Conservation (phyloP, 2,329 filamentous ascomycete genomes). For the Penicillium psychrosexuale region DNA sequence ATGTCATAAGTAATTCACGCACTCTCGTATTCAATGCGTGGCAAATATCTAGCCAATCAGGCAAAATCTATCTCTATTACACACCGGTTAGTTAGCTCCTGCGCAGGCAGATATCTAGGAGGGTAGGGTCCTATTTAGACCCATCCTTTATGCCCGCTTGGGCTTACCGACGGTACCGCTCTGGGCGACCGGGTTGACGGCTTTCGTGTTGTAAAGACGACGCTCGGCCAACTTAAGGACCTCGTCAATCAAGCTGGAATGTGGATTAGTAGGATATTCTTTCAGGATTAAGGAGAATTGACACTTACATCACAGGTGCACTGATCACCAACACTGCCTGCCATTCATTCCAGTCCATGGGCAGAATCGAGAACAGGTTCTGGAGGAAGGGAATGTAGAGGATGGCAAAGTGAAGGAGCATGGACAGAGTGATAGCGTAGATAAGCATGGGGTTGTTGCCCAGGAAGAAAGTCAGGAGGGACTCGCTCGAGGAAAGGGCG, state of each 20-base stretch:
- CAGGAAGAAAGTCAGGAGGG: conserved; percentile 85
- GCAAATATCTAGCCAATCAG: background rate
- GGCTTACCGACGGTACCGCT: conserved; percentile 35
- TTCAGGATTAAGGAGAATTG: background rate
- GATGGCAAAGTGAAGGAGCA: conserved; percentile 91
- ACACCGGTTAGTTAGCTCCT: background rate
- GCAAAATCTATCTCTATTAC: conserved; percentile 7
- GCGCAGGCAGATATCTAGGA: background rate
- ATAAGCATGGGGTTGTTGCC: conserved; percentile 99
- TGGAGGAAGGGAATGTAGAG: conserved; percentile 90
- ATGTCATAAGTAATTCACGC: background rate
- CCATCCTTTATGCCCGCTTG: conserved; percentile 33
- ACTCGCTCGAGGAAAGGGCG: conserved; percentile 91
- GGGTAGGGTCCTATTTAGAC: background rate
- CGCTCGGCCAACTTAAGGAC: conserved; percentile 75
- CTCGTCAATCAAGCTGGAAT: conserved; percentile 72
- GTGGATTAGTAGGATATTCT: conserved; percentile 11
- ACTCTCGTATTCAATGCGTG: background rate
- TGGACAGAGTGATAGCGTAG: conserved; percentile 87
- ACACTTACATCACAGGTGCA: conserved; percentile 82
- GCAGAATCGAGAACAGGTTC: conserved; percentile 83
- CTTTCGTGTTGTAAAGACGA: conserved; percentile 51
- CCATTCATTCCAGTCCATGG: conserved; percentile 84
- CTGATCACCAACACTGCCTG: conserved; percentile 85
- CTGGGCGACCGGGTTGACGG: conserved; percentile 17